Evolutionary conservation across 805 yeast genomes (phyloP).

Genomic region (Starmerella lactis-condensi): DNA sequence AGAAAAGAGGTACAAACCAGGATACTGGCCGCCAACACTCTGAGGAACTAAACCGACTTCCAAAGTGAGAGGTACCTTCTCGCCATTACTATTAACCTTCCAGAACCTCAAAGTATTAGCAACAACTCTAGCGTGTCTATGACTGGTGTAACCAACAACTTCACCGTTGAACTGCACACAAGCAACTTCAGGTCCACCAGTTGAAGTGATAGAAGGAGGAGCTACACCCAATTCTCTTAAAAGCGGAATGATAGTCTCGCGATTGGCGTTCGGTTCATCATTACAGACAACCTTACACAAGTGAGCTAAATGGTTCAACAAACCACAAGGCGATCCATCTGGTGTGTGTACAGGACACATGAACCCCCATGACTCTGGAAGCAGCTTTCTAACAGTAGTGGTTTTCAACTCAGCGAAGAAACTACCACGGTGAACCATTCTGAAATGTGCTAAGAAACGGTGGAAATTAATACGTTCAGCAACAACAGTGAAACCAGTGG

Average conservation of each 20-base stretch:
- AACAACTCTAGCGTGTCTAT: slow-evolving; percentile 64
- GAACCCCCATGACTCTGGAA: slow-evolving; percentile 99
- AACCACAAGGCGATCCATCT: slow-evolving; percentile 98
- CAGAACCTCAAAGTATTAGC: slow-evolving; percentile 82
- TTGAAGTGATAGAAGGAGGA: slow-evolving; percentile 58
- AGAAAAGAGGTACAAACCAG: slow-evolving; percentile 81
- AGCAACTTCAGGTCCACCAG: slow-evolving; percentile 73
- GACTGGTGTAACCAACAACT: slow-evolving; percentile 86
- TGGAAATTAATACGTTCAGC: slow-evolving; percentile 96
- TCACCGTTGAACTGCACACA: slow-evolving; percentile 89
- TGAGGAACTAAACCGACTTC: slow-evolving; percentile 96
- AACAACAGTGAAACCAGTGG: slow-evolving; percentile 92
- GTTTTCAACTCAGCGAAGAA: slow-evolving; percentile 96
- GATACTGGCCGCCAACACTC: slow-evolving; percentile 89
- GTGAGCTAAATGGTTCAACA: slow-evolving; percentile 89
- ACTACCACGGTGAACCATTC: slow-evolving; percentile 99
- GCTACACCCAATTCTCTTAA: slow-evolving; percentile 62
- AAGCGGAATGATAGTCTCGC: slow-evolving; percentile 22
- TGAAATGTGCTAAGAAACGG: slow-evolving; percentile 92
- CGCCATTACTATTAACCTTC: slow-evolving; percentile 41
- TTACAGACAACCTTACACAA: slow-evolving; percentile 72
- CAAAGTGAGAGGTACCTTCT: slow-evolving; percentile 64
- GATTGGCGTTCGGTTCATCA: slow-evolving; percentile 9
- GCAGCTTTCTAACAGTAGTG: slow-evolving; percentile 84
- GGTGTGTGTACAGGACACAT: slow-evolving; percentile 98